A percentile compares a stretch with the other conserved stretches of the same genome.
These are phyloP conservation scores for Collybiopsis confluens DNA, from an alignment of 768 basidiomycete species.

Conservation along the genomic window DNA sequence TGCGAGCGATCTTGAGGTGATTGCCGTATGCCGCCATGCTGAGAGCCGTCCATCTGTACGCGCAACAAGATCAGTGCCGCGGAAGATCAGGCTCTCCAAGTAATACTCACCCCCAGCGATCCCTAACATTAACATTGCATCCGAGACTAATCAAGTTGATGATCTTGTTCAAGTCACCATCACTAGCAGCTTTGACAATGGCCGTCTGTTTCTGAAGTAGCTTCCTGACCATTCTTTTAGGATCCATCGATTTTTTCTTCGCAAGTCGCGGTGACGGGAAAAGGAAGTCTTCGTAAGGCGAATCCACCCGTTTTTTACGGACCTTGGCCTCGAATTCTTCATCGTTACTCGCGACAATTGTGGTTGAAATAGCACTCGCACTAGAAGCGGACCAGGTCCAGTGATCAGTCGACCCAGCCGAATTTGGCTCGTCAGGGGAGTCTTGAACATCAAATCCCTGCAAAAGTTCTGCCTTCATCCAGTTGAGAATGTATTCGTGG, in stretches of 20 bases:
- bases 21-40: slow-evolving; percentile 16
- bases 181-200: slow-evolving; percentile 16
- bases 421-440: not conserved
- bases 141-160: slow-evolving; percentile 12
- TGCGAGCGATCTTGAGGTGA: slow-evolving; percentile 13
- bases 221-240: slow-evolving; percentile 12
- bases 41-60: slow-evolving; percentile 15
- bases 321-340: not conserved
- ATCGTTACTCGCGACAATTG: not conserved
- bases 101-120: slow-evolving; percentile 2
- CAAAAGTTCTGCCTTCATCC: slow-evolving; percentile 11
- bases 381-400: not conserved
- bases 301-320: not conserved
- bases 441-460: slow-evolving; percentile 7
- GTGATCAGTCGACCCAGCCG: too few species aligned
- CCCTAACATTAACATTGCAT: slow-evolving; percentile 5
- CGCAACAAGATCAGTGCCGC: not conserved
- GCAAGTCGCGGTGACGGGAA: not conserved
- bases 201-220: slow-evolving; percentile 16
- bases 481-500: slow-evolving; percentile 12
- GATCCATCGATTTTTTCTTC: slow-evolving; percentile 4
- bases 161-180: slow-evolving; percentile 14
- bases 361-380: not conserved
- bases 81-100: not conserved
- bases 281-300: not conserved